Evolutionary conservation across 208 protist genomes (phyloP), one percentile per base, ranked within the genome.

Genomic region (Crithidia expoeki): DNA sequence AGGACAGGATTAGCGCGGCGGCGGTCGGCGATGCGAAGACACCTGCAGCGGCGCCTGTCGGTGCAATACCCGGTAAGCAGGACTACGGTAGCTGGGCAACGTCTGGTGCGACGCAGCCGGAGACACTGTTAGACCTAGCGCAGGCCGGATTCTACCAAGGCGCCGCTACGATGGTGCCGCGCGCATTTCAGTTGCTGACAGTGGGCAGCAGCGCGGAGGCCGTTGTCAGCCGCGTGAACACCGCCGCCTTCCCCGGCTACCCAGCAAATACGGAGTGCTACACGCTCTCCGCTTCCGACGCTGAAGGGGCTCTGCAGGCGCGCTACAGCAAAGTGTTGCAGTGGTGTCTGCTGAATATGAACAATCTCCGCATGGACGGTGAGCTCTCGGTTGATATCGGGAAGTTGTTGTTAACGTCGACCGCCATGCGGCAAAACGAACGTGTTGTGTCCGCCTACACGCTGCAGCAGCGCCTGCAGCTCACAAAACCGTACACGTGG

Each of bases 261-360:
- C 88, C 90, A 1, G 83, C 90, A 30, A 96, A 93, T 73, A 92
- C 88, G 27, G 88, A 97, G 76, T 95, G 89, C 81, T 97, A 97
- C 81, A 93, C 93, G 19, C 79, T 97, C 42, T 70, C 78, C 25
- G 70, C 80, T 58, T 85, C 89, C 1, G 84, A 90, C 55, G 83
- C 88, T 11, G 74, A 84, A 32, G 80, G 85, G 5, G 80, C 90
- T 3, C 52, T 90, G 49, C 86, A 87, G 60, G 72, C 88, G 16
- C 79, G 93, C 40, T 96, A 88, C 68, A 95, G 89, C 79, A 95
- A 95, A 64, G 93, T 94, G 40, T 81, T 97, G 52, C 93, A 97
- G 79, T 97, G 93, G 93, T 97, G 93, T 67, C 77, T 89, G 59
- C 74, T 97, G 38, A 97, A 97, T 78, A 92, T 97, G 86, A 84